These are phyloP conservation scores for Leccinellum rugosiceps DNA, from an alignment of 768 basidiomycete species.

Conservation along the genomic window DNA sequence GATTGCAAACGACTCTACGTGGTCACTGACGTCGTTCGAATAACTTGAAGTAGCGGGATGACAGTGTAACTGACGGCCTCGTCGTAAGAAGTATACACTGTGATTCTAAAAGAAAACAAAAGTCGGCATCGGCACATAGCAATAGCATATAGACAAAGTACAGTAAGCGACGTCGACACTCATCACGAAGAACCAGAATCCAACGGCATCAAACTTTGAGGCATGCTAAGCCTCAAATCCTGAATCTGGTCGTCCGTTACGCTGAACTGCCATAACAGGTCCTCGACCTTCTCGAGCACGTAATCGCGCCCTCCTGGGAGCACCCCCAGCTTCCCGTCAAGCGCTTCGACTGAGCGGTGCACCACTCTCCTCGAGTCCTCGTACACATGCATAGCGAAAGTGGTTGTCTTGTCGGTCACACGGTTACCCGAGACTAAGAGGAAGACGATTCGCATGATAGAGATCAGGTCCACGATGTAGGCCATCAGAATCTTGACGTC, in stretches of 20 bases:
- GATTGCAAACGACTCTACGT: no score
- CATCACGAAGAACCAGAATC: background rate
- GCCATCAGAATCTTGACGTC: conserved; percentile 13
- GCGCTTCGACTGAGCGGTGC: background rate
- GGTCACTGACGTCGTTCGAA: no score
- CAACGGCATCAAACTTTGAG: background rate
- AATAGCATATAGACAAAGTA: no score
- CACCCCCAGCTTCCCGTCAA: conserved; percentile 2
- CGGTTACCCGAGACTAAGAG: background rate
- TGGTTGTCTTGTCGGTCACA: background rate
- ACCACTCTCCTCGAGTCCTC: background rate
- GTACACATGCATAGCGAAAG: conserved; percentile 5
- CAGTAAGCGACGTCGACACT: no score
- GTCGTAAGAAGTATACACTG: no score
- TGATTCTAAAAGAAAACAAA: no score
- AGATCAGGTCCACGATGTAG: conserved; percentile 14
- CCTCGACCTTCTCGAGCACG: conserved; percentile 13
- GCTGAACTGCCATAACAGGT: conserved; percentile 11
- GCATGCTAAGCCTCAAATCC: background rate
- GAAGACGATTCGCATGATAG: conserved; percentile 13
- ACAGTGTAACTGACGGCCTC: no score
- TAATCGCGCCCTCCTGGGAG: conserved; percentile 4
- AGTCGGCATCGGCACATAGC: no score
- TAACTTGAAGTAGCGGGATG: no score
- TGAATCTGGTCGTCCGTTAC: conserved; percentile 5